A percentile compares a stretch with the other conserved stretches of the same genome.
phyloP scores from a whole-genome alignment of 1,139 yeast genomes.

The Pichia norvegensis region DNA sequence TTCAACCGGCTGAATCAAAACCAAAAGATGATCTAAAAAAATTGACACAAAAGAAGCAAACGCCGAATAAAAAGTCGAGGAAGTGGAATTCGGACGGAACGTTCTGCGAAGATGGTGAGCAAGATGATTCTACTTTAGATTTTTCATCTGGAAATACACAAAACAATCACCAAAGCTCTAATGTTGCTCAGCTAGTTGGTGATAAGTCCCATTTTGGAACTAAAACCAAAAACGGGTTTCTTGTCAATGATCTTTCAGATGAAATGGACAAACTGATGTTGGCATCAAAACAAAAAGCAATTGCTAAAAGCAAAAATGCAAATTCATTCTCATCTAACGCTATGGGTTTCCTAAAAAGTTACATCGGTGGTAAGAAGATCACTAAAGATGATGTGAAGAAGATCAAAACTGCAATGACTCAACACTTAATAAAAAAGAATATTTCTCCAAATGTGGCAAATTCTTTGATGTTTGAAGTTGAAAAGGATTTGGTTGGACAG shows the following conservation, averaged over 20 bases:
- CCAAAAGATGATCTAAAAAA: background rate
- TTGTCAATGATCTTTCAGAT: conserved; percentile 41
- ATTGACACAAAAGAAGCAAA: conserved; percentile 10
- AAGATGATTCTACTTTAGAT: conserved; percentile 32
- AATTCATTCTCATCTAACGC: conserved; percentile 28
- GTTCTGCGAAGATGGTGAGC: conserved; percentile 31
- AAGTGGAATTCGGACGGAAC: conserved; percentile 46
- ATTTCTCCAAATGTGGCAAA: conserved; percentile 53
- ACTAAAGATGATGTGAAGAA: conserved; percentile 37
- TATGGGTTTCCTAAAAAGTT: conserved; percentile 48
- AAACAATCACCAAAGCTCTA: conserved; percentile 13
- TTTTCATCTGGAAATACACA: conserved; percentile 32
- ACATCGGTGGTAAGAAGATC: conserved; percentile 54
- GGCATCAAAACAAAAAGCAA: conserved; percentile 15
- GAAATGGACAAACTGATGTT: conserved; percentile 38
- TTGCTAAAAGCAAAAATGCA: conserved; percentile 20
- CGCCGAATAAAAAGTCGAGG: conserved; percentile 29
- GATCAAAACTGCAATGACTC: conserved; percentile 37
- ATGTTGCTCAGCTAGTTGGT: conserved; percentile 29
- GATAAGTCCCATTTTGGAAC: conserved; percentile 39
- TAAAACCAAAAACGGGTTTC: conserved; percentile 39
- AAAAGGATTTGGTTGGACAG: conserved; percentile 52
- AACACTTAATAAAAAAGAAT: conserved; percentile 43
- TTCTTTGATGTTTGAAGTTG: conserved; percentile 50
- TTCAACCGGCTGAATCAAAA: conserved; percentile 5